Evolutionary conservation across 345 rosid species (phyloP), one percentile per base, ranked within the genome.

Genomic region (Excoecaria cochinchinensis): DNA sequence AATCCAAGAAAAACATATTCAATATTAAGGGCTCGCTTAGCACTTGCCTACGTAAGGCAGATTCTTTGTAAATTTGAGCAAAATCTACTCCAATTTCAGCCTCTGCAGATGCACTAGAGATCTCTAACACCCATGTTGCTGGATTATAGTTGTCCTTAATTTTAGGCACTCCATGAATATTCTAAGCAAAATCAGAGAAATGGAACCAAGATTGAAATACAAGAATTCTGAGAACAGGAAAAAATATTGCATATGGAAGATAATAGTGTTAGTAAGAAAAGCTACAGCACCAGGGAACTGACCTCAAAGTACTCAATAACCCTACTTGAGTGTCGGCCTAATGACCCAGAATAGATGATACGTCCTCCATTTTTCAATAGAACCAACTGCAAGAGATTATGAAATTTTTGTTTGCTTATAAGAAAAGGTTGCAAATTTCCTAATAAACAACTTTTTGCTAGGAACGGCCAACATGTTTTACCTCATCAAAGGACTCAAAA

Each of bases 401-500:
- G 21, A 31, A 31, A 31, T 31, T 31, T 31, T 31, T 31, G 31
- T 31, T 0, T 31, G 31, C 31, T 31, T 31, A 31, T 31, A 31
- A 31, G 31, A 31, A 31, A 31, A 31, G 31, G 31, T 2, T 31
- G 2, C 31, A 31, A 31, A 31, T 31, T 31, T 31, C 31, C 31
- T 31, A 31, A 31, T 31, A 31, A 31, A 31, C 31, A 31, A 0
- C 31, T 31, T 31, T 31, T 31, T 31, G 31, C 31, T 31, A 0
- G 31, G 31, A 31, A 31, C 31, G 31, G 31, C 40, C 8, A 9
- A 10, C 21, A 16, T 40, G 38, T 14, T 39, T 75, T 84, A 90
- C 96, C 96, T 89, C 94, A 78, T 89, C 97, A 83, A 90, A 92
- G 31, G 97, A 81, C 79, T 92, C 97, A 48, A 92, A 92, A 61